Percentiles rank a stretch among this genome's conserved stretches.
These are phyloP conservation scores for Suhomyces prunicola DNA, from an alignment of 805 yeast genomes.

Conservation along the genomic window DNA sequence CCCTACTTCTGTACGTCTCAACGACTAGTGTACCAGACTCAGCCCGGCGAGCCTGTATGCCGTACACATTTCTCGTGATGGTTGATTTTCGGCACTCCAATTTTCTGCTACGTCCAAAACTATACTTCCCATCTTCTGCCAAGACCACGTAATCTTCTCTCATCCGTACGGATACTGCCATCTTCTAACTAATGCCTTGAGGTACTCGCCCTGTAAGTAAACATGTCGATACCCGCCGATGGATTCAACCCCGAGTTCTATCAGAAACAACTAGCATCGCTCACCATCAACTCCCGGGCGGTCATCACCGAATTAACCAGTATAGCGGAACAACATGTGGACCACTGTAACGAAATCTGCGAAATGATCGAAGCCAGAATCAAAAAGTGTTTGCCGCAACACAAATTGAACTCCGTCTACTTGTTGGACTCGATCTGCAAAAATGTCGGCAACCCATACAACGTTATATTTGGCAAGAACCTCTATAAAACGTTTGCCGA, in stretches of 20 bases:
- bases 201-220: not conserved
- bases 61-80: too few species aligned
- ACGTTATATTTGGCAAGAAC: constrained; percentile 33
- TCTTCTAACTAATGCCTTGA: not conserved
- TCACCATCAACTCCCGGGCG: constrained; percentile 37
- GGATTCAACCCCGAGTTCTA: constrained; percentile 12
- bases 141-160: not conserved
- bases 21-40: too few species aligned
- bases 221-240: not conserved
- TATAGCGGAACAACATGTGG: constrained; percentile 33
- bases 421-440: constrained; percentile 42
- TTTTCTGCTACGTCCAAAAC: too few species aligned
- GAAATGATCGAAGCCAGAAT: constrained; percentile 35
- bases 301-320: constrained; percentile 38
- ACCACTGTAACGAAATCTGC: constrained; percentile 31
- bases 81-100: too few species aligned
- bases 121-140: not conserved
- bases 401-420: constrained; percentile 33
- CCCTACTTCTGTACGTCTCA: too few species aligned
- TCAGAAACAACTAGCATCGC: constrained; percentile 28
- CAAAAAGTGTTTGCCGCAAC: constrained; percentile 35
- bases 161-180: not conserved
- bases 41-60: too few species aligned
- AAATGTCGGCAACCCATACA: constrained; percentile 43
- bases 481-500: constrained; percentile 37